Base-by-base conservation (phyloP, 1,284 basidiomycete species). In the Heliocybe sulcata region DNA sequence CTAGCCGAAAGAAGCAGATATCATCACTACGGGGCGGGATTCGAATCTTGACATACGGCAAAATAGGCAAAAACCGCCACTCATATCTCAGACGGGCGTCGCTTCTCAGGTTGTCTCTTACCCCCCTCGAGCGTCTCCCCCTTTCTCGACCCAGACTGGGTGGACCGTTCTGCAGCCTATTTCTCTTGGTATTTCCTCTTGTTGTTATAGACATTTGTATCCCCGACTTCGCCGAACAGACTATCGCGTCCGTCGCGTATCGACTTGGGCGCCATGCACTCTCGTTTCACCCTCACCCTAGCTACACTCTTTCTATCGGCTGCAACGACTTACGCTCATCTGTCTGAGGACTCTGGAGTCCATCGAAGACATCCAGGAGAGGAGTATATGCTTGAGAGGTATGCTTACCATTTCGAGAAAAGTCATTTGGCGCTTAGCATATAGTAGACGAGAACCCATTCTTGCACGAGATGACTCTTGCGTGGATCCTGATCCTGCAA, bases 401-500 rank as follows among this genome's bases (percentile, higher is more conserved):
- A 49, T 6, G 47, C 22, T 49, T 49, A 12, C 47, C 47, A 4
- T 29, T 49, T 42, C 6, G 4, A 20, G 16, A 6, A 4, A 16
- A 49, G 3, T 20, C 8, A 12, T 9, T 22, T 20, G 47, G 22
- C 22, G 35, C 52, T 38, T 8, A n/a, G 10, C 52, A 14, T 10
- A 31, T 52, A 27, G 51, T 31, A 52, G 33, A 29, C 33, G 51
- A 35, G 51, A 20, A 35, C 33, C 51, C 51, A 16, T 9, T 22
- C 20, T 31, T 14, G 51, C 19, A 4, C 19, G 29, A 33, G 29
- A 35, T 26, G 51, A 52, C 35, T 73, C 47, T 26, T 87, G 85
- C 67, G 73, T 78, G 45, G 62, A 75, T 25, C 72, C 83, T 20
- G 72, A 83, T 59, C 83, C 86, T 1, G 69, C 76, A 4, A 77